Percentiles rank a stretch among this genome's conserved stretches.
phyloP scores from a whole-genome alignment of 352 stramenopile species.

The Globisporangium rhizosaccharum region DNA sequence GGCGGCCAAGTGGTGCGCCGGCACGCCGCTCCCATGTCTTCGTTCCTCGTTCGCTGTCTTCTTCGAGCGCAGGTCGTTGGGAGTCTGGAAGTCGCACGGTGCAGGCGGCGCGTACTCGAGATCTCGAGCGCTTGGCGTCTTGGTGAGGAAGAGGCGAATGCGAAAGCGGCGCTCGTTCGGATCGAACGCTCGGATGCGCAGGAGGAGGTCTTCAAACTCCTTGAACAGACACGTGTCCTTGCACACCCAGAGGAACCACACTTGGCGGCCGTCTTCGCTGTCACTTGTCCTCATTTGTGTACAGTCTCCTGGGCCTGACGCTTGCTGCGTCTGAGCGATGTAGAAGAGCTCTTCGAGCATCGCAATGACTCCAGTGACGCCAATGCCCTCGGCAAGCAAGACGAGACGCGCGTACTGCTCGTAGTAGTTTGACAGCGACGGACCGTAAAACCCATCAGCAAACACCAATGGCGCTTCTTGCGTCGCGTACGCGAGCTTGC shows the following conservation, averaged over 20 bases:
- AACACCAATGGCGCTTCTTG: conserved; percentile 21
- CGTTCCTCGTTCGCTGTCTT: background rate
- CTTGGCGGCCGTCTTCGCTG: background rate
- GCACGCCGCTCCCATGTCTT: background rate
- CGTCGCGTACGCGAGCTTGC: conserved; percentile 21
- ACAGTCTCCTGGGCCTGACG: background rate
- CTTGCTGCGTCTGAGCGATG: background rate
- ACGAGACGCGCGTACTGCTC: conserved; percentile 28
- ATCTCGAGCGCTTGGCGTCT: conserved; percentile 12
- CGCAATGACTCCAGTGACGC: conserved; percentile 15
- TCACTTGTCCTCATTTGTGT: background rate
- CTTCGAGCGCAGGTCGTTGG: background rate
- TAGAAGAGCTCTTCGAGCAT: conserved; percentile 27
- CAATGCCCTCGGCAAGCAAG: conserved; percentile 24
- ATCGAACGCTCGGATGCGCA: conserved; percentile 18
- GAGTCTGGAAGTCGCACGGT: conserved; percentile 9
- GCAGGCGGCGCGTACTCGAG: conserved; percentile 15
- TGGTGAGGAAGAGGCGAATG: conserved; percentile 22
- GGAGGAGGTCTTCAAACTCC: conserved; percentile 27
- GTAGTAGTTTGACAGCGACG: conserved; percentile 14
- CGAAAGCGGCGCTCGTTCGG: conserved; percentile 19
- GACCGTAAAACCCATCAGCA: conserved; percentile 25
- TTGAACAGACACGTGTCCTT: conserved; percentile 22
- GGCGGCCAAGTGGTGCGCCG: background rate
- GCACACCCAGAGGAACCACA: conserved; percentile 27